phyloP scores from a whole-genome alignment of 176 grass and related monocot genomes.

The Luzula sylvatica region DNA sequence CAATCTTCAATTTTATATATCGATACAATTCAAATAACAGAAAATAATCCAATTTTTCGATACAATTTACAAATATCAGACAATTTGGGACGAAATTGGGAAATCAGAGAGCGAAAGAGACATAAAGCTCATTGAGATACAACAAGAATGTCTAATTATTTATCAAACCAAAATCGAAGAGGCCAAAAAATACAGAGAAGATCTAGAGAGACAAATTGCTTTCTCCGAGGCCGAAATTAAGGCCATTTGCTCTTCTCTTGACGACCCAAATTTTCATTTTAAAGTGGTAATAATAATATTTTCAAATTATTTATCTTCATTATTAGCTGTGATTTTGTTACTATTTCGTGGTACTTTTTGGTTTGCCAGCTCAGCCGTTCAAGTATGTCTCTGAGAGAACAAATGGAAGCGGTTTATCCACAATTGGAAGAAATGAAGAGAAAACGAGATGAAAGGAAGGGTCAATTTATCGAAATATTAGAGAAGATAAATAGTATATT shows the following conservation, averaged over 20 bases:
- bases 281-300: conserved; percentile 21
- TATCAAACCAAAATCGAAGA: conserved; percentile 51
- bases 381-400: conserved; percentile 43
- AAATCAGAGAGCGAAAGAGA: conserved; percentile 45
- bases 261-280: conserved; percentile 36
- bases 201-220: conserved; percentile 42
- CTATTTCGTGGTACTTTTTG: neutral
- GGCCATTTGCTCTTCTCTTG: conserved; percentile 48
- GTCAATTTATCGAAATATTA: conserved; percentile 38
- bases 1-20: conserved; percentile 3
- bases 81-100: conserved; percentile 76
- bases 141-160: conserved; percentile 70
- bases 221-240: conserved; percentile 51
- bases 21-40: neutral
- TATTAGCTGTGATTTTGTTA: too few relatives aligned
- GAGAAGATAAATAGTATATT: conserved; percentile 31
- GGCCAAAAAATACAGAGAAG: conserved; percentile 34
- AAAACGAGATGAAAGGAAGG: conserved; percentile 37
- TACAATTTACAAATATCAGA: conserved; percentile 27
- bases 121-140: conserved; percentile 36
- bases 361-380: conserved; percentile 3
- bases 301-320: conserved; percentile 2
- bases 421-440: conserved; percentile 48
- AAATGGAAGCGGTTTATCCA: conserved; percentile 41
- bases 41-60: too few relatives aligned